Conservation (phyloP, 1,284 basidiomycete species). For the Gomphus bonarii region DNA sequence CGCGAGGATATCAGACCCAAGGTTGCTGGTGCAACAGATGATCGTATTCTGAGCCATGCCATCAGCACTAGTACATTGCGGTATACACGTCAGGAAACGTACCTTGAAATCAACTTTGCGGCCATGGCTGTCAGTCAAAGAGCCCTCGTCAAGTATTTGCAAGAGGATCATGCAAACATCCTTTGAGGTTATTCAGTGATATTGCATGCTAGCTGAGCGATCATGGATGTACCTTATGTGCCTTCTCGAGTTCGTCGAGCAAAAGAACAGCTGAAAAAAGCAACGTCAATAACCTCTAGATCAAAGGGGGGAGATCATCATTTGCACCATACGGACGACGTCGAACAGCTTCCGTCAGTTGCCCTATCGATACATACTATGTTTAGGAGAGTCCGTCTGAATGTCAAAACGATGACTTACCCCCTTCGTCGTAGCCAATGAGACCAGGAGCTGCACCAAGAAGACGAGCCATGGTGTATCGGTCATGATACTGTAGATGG, state of each 20-base stretch:
- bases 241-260: conserved; percentile 88
- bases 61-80: background rate
- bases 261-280: conserved; percentile 53
- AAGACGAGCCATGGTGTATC: conserved; percentile 82
- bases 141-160: conserved; percentile 89
- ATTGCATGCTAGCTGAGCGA: background rate
- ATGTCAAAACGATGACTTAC: conserved; percentile 21
- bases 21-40: conserved; percentile 57
- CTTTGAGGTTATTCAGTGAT: conserved; percentile 19
- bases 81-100: conserved; percentile 13
- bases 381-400: conserved; percentile 1
- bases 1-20: conserved; percentile 64
- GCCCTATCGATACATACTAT: conserved; percentile 31
- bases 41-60: conserved; percentile 57
- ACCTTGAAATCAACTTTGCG: conserved; percentile 74
- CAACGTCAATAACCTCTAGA: background rate
- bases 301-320: background rate
- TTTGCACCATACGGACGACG: conserved; percentile 67
- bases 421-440: conserved; percentile 90
- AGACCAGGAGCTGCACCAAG: conserved; percentile 91
- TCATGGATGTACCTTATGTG: conserved; percentile 49
- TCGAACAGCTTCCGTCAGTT: conserved; percentile 81
- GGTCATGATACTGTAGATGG: conserved; percentile 60
- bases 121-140: conserved; percentile 77
- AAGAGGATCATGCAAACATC: conserved; percentile 88